Evolutionary conservation across 2,329 filamentous ascomycete genomes (phyloP).

Genomic region (Aspergillus sp.): DNA sequence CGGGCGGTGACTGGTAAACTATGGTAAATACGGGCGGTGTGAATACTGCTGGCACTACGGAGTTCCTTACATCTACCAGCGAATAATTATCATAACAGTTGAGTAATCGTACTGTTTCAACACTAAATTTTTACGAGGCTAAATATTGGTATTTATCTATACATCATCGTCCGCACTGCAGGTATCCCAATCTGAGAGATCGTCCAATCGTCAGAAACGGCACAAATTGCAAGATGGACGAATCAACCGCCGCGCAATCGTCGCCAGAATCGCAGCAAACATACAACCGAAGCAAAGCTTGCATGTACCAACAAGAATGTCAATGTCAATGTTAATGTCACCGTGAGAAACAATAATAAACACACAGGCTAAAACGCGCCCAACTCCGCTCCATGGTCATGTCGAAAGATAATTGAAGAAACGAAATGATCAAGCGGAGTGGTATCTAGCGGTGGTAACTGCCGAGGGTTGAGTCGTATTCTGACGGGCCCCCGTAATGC

Average conservation of each 20-base stretch:
- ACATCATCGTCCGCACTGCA: slow-evolving; percentile 3
- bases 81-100: too few species aligned
- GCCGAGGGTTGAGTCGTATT: slow-evolving; percentile 22
- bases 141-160: slow-evolving; percentile 6
- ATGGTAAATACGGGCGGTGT: slow-evolving; percentile 23
- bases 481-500: slow-evolving; percentile 27
- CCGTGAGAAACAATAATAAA: slow-evolving; percentile 20
- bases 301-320: slow-evolving; percentile 6
- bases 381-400: slow-evolving; percentile 35
- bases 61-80: too few species aligned
- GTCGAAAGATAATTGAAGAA: slow-evolving; percentile 20
- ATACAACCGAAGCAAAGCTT: slow-evolving; percentile 2
- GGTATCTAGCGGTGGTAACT: slow-evolving; percentile 24
- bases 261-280: not conserved
- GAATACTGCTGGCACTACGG: slow-evolving; percentile 13
- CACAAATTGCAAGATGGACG: not conserved
- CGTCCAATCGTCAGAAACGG: slow-evolving; percentile 20
- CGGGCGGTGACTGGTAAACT: not conserved
- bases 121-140: not conserved
- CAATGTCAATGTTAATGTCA: not conserved
- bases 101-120: too few species aligned
- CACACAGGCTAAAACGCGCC: slow-evolving; percentile 25
- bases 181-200: slow-evolving; percentile 10
- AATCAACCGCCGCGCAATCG: slow-evolving; percentile 10
- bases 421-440: slow-evolving; percentile 13